Conservation (phyloP, 1,139 yeast genomes). For the Protomyces pachydermus region DNA sequence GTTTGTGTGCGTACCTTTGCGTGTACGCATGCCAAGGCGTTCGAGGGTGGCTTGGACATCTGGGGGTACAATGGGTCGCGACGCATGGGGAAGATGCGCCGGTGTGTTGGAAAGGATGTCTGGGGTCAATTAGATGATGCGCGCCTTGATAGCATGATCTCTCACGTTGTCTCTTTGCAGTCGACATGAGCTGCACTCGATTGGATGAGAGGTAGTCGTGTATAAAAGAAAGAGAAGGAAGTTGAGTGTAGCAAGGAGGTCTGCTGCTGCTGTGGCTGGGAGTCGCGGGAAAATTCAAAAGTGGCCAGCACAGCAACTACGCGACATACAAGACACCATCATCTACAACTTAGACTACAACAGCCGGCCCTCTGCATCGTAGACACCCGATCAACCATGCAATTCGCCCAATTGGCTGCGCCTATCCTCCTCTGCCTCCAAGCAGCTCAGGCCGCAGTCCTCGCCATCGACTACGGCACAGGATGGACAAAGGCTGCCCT, state of each 20-base stretch:
- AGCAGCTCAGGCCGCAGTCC: slow-evolving; percentile 50
- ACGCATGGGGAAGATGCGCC: slow-evolving; percentile 9
- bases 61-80: slow-evolving; percentile 12
- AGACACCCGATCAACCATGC: background rate
- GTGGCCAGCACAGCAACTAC: background rate
- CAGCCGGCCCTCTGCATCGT: too few relatives aligned
- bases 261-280: too few relatives aligned
- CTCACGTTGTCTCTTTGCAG: background rate
- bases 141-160: too few relatives aligned
- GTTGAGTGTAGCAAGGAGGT: too few relatives aligned
- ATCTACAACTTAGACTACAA: background rate
- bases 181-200: too few relatives aligned
- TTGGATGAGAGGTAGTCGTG: too few relatives aligned
- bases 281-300: too few relatives aligned
- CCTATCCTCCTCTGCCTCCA: background rate
- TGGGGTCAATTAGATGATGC: too few relatives aligned
- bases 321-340: background rate
- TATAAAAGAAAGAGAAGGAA: too few relatives aligned
- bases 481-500: slow-evolving; percentile 82
- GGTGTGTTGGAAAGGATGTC: background rate
- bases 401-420: background rate
- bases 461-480: slow-evolving; percentile 88
- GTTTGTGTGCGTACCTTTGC: slow-evolving; percentile 2
- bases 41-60: slow-evolving; percentile 12
- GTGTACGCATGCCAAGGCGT: slow-evolving; percentile 20